phyloP scores from a whole-genome alignment of 208 protist genomes.

The Leishmania amazonensis region DNA sequence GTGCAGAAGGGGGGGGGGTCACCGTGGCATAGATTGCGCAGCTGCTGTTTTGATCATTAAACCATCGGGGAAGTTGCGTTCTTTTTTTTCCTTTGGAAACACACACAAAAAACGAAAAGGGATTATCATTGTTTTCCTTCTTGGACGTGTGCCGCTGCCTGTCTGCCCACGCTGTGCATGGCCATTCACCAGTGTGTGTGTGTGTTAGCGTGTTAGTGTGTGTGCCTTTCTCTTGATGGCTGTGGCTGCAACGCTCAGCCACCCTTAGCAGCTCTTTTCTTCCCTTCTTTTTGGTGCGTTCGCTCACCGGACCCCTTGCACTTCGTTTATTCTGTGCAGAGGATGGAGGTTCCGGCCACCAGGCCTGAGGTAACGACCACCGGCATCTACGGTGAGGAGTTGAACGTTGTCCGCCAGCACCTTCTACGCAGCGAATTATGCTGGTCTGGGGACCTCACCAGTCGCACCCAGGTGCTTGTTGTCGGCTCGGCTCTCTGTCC shows the following conservation, averaged over 20 bases:
- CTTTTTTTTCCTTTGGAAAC: neutral
- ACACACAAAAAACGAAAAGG: neutral
- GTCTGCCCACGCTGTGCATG: neutral
- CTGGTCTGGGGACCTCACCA: slow-evolving; percentile 48
- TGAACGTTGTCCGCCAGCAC: slow-evolving; percentile 37
- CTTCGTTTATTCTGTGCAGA: neutral
- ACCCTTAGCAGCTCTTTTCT: neutral
- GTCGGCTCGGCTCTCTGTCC: slow-evolving; percentile 29
- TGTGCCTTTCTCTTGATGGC: neutral
- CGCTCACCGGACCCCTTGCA: neutral
- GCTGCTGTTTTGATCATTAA: neutral
- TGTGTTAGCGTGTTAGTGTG: too few species aligned
- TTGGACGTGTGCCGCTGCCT: neutral
- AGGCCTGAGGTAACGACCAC: slow-evolving; percentile 63
- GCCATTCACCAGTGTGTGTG: neutral
- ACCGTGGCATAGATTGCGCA: neutral
- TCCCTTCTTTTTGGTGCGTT: slow-evolving; percentile 1
- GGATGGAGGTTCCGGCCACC: slow-evolving; percentile 36
- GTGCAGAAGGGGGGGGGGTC: neutral
- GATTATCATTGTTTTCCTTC: neutral
- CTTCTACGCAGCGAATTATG: slow-evolving; percentile 30
- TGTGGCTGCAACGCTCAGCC: neutral
- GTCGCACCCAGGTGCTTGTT: slow-evolving; percentile 51
- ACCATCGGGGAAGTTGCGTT: neutral
- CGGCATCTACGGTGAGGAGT: slow-evolving; percentile 52